Percentiles rank a stretch among this genome's conserved stretches.
These are phyloP conservation scores for Talaromyces ruber DNA, from an alignment of 495 filamentous ascomycete species.

Conservation along the genomic window DNA sequence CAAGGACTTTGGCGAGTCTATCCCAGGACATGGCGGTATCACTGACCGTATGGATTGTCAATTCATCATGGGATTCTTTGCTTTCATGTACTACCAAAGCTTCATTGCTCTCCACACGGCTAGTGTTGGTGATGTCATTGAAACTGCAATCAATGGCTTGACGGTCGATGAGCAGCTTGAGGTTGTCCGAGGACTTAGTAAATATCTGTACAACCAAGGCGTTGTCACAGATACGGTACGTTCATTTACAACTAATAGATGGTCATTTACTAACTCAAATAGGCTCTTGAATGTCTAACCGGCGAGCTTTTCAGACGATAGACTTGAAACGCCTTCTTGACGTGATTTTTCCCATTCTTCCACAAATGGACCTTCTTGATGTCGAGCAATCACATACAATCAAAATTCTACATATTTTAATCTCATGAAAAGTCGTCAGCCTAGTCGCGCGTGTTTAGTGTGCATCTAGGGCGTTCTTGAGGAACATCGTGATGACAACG, in stretches of 20 bases:
- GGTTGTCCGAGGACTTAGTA: conserved; percentile 71
- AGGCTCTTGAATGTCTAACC: conserved; percentile 35
- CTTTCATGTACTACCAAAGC: conserved; percentile 96
- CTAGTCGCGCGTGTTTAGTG: background rate
- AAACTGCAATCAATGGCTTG: conserved; percentile 78
- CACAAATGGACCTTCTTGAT: background rate
- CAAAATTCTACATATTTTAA: background rate
- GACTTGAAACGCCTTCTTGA: conserved; percentile 2
- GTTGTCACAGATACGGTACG: conserved; percentile 53
- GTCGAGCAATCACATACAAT: background rate
- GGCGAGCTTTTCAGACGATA: conserved; percentile 34
- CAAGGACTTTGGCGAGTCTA: conserved; percentile 98
- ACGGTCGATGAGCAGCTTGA: conserved; percentile 80
- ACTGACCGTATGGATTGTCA: conserved; percentile 99
- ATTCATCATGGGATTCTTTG: conserved; percentile 99
- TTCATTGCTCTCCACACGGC: conserved; percentile 86
- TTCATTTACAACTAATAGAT: conserved; percentile 2
- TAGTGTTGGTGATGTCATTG: conserved; percentile 76
- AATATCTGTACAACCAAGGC: conserved; percentile 83
- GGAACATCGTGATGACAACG: background rate
- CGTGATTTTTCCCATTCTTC: background rate
- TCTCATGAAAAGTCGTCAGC: background rate
- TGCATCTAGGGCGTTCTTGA: background rate
- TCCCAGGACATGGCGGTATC: conserved; percentile 96
- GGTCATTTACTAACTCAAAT: background rate